Conservation (phyloP, 306 rosid species). For the Quercus engelmannii region DNA sequence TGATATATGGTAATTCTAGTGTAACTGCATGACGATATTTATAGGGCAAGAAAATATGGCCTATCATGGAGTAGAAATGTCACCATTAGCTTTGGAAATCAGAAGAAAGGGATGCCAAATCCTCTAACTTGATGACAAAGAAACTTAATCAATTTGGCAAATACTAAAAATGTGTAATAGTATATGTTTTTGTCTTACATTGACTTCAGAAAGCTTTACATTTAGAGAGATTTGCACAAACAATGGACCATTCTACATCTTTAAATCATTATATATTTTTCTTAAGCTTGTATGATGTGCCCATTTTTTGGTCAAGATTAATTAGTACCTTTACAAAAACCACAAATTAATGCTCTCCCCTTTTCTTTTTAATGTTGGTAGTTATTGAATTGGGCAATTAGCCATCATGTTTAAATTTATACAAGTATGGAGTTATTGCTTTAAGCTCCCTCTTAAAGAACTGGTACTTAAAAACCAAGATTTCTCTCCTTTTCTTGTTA, state of each 20-base stretch:
- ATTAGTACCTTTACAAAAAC: neutral
- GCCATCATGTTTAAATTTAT: neutral
- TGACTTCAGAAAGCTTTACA: neutral
- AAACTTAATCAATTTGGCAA: neutral
- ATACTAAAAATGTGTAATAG: neutral
- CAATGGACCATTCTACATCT: neutral
- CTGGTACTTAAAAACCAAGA: neutral
- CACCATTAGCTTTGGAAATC: neutral
- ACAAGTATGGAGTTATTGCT: neutral
- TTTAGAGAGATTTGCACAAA: neutral
- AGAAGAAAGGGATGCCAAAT: neutral
- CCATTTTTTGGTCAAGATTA: neutral
- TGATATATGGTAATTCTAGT: neutral
- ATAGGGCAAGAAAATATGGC: neutral
- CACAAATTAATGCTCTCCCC: neutral
- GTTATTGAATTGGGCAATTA: constrained; percentile 5
- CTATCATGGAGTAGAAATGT: neutral
- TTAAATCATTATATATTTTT: neutral
- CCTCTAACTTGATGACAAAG: neutral
- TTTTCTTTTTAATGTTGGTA: constrained; percentile 1
- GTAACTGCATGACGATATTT: neutral
- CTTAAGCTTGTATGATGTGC: neutral
- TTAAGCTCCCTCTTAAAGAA: neutral
- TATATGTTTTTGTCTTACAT: neutral
- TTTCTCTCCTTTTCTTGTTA: constrained; percentile 20